Conservation (phyloP, 148 eudicot species). For the Arbutus unedo region DNA sequence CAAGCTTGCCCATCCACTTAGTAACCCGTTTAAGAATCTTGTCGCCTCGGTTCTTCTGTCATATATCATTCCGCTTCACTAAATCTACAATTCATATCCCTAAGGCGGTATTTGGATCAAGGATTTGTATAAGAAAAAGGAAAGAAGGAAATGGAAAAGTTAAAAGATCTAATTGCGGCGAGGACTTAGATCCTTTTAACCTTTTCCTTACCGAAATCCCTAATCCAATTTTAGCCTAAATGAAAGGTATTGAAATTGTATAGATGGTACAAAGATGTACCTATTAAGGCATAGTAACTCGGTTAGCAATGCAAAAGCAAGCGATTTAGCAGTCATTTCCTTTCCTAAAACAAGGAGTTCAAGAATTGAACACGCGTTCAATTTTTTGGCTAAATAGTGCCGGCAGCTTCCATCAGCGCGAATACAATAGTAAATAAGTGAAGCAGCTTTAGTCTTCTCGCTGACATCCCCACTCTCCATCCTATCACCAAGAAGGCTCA, state of each 20-base stretch:
- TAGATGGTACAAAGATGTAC: constrained; percentile 16
- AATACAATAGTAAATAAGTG: constrained; percentile 33
- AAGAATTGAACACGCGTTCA: constrained; percentile 32
- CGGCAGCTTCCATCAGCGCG: constrained; percentile 46
- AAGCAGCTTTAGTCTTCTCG: constrained; percentile 38
- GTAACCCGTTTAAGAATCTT: constrained; percentile 29
- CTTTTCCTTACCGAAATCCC: no score
- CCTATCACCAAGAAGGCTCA: constrained; percentile 38
- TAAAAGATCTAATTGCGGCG: no score
- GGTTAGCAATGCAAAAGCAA: constrained; percentile 30
- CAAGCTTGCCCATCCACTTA: constrained; percentile 33
- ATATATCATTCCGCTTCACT: neutral
- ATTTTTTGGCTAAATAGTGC: constrained; percentile 38
- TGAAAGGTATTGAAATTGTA: neutral
- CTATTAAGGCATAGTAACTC: constrained; percentile 46
- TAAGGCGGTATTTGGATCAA: neutral
- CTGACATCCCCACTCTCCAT: constrained; percentile 30
- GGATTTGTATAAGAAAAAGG: neutral
- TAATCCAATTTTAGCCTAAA: no score
- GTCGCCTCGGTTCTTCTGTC: constrained; percentile 30
- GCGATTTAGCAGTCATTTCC: constrained; percentile 13
- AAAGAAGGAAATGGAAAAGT: neutral
- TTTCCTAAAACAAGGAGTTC: constrained; percentile 28
- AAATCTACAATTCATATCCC: neutral
- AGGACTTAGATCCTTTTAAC: no score